Percentiles rank a stretch among this genome's conserved stretches.
Evolutionary conservation across 805 yeast species (phyloP).

Genomic region (Starmerella lactis-condensi): DNA sequence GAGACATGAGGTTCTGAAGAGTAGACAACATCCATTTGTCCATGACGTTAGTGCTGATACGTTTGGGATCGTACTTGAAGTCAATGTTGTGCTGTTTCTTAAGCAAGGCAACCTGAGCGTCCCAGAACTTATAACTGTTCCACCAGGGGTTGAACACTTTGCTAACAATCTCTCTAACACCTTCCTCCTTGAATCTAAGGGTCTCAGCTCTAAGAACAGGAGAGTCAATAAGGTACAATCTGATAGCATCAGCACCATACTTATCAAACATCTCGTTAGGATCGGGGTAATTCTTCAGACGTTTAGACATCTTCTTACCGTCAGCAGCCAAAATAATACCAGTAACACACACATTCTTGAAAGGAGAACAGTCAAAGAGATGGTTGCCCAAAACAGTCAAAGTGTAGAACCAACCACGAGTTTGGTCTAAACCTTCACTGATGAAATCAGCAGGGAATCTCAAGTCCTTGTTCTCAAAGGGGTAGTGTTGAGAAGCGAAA

Average conservation of each 20-base stretch:
- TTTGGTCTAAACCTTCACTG: constrained; percentile 97
- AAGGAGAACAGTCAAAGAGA: constrained; percentile 79
- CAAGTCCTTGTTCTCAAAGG: constrained; percentile 58
- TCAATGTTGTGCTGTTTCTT: constrained; percentile 55
- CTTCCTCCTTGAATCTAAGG: constrained; percentile 92
- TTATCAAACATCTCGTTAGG: constrained; percentile 63
- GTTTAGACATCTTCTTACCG: constrained; percentile 98
- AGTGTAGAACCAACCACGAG: constrained; percentile 99
- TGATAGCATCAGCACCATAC: constrained; percentile 95
- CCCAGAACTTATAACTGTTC: constrained; percentile 92
- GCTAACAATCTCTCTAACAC: constrained; percentile 93
- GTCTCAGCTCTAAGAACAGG: constrained; percentile 96
- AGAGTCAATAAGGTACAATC: constrained; percentile 88
- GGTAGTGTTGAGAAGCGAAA: constrained; percentile 89
- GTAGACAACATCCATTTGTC: constrained; percentile 95
- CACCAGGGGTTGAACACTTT: constrained; percentile 96
- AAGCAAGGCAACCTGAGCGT: constrained; percentile 74
- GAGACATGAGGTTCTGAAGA: constrained; percentile 75
- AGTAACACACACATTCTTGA: constrained; percentile 81
- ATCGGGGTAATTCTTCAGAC: constrained; percentile 95
- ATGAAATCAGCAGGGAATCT: constrained; percentile 95
- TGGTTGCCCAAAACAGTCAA: constrained; percentile 90
- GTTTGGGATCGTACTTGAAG: constrained; percentile 50
- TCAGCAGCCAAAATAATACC: constrained; percentile 96
- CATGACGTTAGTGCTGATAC: constrained; percentile 72